These are phyloP conservation scores for Phlebiopsis flavidoalba DNA, from an alignment of 768 basidiomycete species.

Conservation along the genomic window DNA sequence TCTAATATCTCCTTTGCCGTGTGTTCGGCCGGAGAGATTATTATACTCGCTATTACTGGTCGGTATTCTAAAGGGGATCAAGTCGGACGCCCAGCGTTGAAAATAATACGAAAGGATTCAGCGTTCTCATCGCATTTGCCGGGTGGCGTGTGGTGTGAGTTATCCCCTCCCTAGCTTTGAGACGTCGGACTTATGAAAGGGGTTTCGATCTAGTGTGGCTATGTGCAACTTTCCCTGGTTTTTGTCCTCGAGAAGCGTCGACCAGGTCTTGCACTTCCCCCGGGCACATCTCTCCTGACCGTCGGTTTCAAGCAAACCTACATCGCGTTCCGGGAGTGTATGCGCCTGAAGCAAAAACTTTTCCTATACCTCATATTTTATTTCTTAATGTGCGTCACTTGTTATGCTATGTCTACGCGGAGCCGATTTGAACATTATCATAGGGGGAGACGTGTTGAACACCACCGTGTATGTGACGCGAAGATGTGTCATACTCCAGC, in stretches of 20 bases:
- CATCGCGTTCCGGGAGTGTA: constrained; percentile 56
- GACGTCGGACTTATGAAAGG: not conserved
- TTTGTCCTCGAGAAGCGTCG: constrained; percentile 59
- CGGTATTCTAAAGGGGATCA: constrained; percentile 65
- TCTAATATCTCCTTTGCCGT: constrained; percentile 74
- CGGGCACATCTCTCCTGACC: constrained; percentile 48
- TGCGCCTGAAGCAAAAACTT: constrained; percentile 61
- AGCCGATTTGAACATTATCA: not conserved
- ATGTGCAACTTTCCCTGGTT: constrained; percentile 75
- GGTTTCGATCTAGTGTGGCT: constrained; percentile 37
- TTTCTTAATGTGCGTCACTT: constrained; percentile 59
- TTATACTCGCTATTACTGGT: constrained; percentile 71
- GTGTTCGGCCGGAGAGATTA: constrained; percentile 62
- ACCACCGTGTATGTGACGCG: constrained; percentile 56
- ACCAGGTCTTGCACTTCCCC: constrained; percentile 57
- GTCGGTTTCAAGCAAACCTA: constrained; percentile 68
- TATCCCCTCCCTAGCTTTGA: not conserved
- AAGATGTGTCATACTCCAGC: not conserved
- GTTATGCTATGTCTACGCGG: not conserved
- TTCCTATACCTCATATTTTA: constrained; percentile 73
- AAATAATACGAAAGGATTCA: constrained; percentile 73
- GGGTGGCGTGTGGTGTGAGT: constrained; percentile 72
- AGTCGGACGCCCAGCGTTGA: constrained; percentile 55
- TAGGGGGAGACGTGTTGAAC: constrained; percentile 70
- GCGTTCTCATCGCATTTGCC: constrained; percentile 72